phyloP scores from a whole-genome alignment of 2,329 filamentous ascomycete genomes.

The Clarireedia paspali region DNA sequence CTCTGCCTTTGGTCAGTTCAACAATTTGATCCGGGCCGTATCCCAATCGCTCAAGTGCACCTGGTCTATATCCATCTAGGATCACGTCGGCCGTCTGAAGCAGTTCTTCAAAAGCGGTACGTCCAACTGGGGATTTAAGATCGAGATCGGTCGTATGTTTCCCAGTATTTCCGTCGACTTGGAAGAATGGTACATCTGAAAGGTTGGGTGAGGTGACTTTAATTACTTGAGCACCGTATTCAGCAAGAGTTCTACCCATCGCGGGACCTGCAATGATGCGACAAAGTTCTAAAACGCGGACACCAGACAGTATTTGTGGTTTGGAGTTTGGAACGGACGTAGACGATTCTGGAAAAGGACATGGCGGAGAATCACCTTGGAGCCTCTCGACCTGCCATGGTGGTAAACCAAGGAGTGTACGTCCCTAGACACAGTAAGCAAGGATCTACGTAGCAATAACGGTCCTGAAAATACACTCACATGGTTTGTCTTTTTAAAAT shows the following conservation, averaged over 20 bases:
- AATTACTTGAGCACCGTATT: constrained; percentile 67
- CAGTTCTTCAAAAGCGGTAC: constrained; percentile 48
- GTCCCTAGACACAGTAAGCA: constrained; percentile 27
- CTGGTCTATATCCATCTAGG: constrained; percentile 62
- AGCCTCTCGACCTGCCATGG: constrained; percentile 43
- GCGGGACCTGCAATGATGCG: constrained; percentile 71
- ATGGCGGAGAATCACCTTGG: constrained; percentile 35
- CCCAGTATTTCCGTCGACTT: constrained; percentile 64
- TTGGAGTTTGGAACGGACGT: constrained; percentile 15
- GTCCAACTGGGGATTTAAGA: constrained; percentile 47
- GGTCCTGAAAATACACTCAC: constrained; percentile 29
- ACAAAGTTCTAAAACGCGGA: constrained; percentile 68
- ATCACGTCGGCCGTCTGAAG: constrained; percentile 57
- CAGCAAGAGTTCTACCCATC: constrained; percentile 62
- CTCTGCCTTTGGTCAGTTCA: constrained; percentile 43
- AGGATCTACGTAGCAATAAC: background rate
- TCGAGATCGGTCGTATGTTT: constrained; percentile 60
- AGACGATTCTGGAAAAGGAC: constrained; percentile 31
- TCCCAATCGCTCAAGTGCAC: constrained; percentile 54
- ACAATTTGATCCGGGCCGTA: constrained; percentile 51
- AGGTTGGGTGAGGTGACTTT: constrained; percentile 62
- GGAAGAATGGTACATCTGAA: constrained; percentile 66
- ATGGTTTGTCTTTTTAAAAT: constrained; percentile 50
- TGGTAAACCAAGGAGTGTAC: constrained; percentile 33
- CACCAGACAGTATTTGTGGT: constrained; percentile 40